Evolutionary conservation across 495 filamentous ascomycete genomes (phyloP).

Genomic region (Aspergillus homomorphus): DNA sequence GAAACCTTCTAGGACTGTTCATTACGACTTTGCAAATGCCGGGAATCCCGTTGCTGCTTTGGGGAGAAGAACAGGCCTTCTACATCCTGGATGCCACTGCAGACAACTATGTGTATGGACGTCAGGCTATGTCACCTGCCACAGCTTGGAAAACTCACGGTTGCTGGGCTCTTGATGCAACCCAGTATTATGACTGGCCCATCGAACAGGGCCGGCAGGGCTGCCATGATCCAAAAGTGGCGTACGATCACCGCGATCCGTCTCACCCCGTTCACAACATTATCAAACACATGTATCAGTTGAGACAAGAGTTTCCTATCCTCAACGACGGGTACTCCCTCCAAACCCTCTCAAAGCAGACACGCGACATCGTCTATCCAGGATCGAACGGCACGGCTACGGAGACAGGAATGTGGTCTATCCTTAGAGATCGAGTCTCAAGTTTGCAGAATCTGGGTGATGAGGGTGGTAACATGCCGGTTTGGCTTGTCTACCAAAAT

Average conservation of each 20-base stretch:
- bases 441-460: slow-evolving; percentile 50
- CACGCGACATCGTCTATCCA: slow-evolving; percentile 46
- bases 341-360: slow-evolving; percentile 59
- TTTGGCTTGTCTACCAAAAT: slow-evolving; percentile 71
- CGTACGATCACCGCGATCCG: slow-evolving; percentile 67
- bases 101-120: slow-evolving; percentile 67
- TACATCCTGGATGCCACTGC: slow-evolving; percentile 67
- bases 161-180: slow-evolving; percentile 56
- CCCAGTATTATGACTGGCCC: slow-evolving; percentile 59
- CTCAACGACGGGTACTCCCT: slow-evolving; percentile 65
- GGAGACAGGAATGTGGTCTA: slow-evolving; percentile 67
- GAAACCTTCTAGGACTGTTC: slow-evolving; percentile 59
- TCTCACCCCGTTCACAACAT: slow-evolving; percentile 64
- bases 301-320: slow-evolving; percentile 56
- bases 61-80: slow-evolving; percentile 70
- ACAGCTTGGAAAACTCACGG: slow-evolving; percentile 69
- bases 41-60: slow-evolving; percentile 62
- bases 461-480: slow-evolving; percentile 47
- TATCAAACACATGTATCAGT: slow-evolving; percentile 63
- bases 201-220: slow-evolving; percentile 53
- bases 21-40: slow-evolving; percentile 65
- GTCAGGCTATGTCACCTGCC: slow-evolving; percentile 63
- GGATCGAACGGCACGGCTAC: slow-evolving; percentile 55
- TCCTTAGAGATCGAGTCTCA: slow-evolving; percentile 49
- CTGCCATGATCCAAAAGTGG: slow-evolving; percentile 56